Base-by-base conservation (phyloP, 75 land plant species). In the Pinus albicaulis region DNA sequence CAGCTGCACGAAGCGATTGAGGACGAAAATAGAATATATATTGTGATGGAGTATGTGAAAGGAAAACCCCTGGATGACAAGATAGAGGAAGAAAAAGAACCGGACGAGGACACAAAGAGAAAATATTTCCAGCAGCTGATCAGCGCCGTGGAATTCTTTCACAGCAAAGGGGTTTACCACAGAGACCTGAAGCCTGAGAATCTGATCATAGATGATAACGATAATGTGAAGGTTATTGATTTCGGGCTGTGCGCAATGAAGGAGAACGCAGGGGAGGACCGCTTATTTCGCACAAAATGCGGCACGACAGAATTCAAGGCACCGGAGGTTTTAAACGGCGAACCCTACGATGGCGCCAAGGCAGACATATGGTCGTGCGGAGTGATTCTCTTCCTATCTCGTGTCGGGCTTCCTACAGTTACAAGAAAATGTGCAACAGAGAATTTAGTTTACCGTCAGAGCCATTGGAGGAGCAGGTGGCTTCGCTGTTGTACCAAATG, bases 171-270 rank as follows among this genome's bases (percentile, higher is more conserved):
- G 25, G 77, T 86, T 56, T 80, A 55, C 57, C 88, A 86, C 85
- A 79, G 88, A 4, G 88, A 86, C 64, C 74, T 86, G 62, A 86
- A 86, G 82, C 82, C 73, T 38, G 80, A 80, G 72, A 80, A 84
- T 62, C 74, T 83, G 78, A n/a, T n/a, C n/a, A n/a, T n/a, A n/a
- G n/a, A n/a, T n/a, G n/a, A 61, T 4, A 16, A 75, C n/a, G 80
- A 78, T 41, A 52, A 75, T 22, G 77, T 83, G 17, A 83, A 83
- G 78, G 81, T 83, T 8, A 15, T 81, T 10, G 85, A 83, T 62
- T 82, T 82, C 69, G 81, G 80, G 14, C 56, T 78, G 41, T 57
- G 78, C 64, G 77, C 80, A 22, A 7, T 74, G 3, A 31, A 11
- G 3, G 24, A 72, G 57, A 58, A 58, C 56, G 19, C 22, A 0